Evolutionary conservation across 768 basidiomycete genomes (phyloP).

Genomic region (Sistotremastrum suecicum): DNA sequence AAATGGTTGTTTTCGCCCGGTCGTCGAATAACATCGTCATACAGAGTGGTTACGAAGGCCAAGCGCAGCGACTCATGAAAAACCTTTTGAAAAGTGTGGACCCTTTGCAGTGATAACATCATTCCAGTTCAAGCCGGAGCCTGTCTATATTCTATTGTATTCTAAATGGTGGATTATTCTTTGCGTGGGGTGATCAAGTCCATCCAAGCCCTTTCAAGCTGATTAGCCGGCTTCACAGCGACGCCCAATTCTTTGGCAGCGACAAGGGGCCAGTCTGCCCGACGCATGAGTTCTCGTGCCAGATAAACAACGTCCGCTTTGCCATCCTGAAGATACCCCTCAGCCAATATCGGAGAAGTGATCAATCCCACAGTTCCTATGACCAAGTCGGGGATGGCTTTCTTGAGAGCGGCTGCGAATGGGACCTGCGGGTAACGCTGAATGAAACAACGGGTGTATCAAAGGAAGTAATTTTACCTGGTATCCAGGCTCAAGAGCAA

Average conservation of each 20-base stretch:
- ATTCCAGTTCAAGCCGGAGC: too few relatives aligned
- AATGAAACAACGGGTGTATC: too few relatives aligned
- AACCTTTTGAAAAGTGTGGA: too few relatives aligned
- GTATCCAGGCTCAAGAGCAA: slow-evolving; percentile 40
- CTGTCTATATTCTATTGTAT: too few relatives aligned
- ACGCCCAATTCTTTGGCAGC: slow-evolving; percentile 53
- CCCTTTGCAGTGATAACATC: too few relatives aligned
- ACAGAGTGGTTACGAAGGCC: too few relatives aligned
- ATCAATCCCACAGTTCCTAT: slow-evolving; percentile 64
- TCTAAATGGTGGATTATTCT: too few relatives aligned
- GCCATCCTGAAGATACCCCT: slow-evolving; percentile 48
- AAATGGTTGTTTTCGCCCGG: too few relatives aligned
- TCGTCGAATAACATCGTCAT: too few relatives aligned
- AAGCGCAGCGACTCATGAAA: too few relatives aligned
- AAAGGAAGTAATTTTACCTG: slow-evolving; percentile 27
- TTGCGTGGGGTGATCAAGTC: slow-evolving; percentile 18
- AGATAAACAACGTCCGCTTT: slow-evolving; percentile 58
- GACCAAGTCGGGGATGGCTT: slow-evolving; percentile 38
- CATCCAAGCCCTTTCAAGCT: slow-evolving; percentile 55
- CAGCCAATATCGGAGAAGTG: slow-evolving; percentile 44
- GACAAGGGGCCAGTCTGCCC: slow-evolving; percentile 47
- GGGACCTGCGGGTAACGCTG: slow-evolving; percentile 29
- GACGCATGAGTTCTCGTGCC: slow-evolving; percentile 51
- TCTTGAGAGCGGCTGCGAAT: slow-evolving; percentile 54
- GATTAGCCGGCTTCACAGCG: slow-evolving; percentile 53